These are phyloP conservation scores for Royoungia palumana DNA, from an alignment of 768 basidiomycete species.

Conservation along the genomic window DNA sequence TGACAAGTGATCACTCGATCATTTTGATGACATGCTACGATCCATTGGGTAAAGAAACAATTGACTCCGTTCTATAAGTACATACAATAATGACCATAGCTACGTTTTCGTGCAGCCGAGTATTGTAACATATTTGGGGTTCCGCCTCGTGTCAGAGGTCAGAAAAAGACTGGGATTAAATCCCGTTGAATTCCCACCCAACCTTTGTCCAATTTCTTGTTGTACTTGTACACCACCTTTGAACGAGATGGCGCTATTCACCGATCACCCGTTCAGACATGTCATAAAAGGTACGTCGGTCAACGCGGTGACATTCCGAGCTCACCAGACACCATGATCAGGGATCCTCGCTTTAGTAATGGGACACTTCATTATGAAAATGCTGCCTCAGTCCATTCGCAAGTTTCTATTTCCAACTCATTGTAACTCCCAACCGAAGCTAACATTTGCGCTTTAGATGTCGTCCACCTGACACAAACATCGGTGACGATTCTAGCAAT, in stretches of 20 bases:
- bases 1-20: constrained; percentile 11
- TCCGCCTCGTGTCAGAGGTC: constrained; percentile 28
- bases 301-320: neutral
- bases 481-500: constrained; percentile 68
- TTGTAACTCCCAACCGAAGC: constrained; percentile 10
- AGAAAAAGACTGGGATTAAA: constrained; percentile 19
- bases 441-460: constrained; percentile 42
- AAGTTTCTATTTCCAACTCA: constrained; percentile 18
- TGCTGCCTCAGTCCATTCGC: constrained; percentile 38
- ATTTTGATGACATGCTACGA: constrained; percentile 6
- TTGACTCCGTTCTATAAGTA: constrained; percentile 6
- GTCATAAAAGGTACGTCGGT: constrained; percentile 28
- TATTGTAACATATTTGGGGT: constrained; percentile 11
- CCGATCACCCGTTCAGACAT: constrained; percentile 33
- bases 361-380: constrained; percentile 50
- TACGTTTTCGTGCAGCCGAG: constrained; percentile 12
- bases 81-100: constrained; percentile 9
- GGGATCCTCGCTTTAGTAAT: constrained; percentile 46
- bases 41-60: neutral
- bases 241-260: constrained; percentile 30
- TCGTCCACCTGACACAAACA: constrained; percentile 68
- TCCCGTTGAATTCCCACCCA: constrained; percentile 27
- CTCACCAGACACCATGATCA: constrained; percentile 25
- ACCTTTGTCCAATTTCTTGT: constrained; percentile 17
- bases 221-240: constrained; percentile 8